Conservation (phyloP, 2,329 filamentous ascomycete species). For the Colletotrichum sp. region DNA sequence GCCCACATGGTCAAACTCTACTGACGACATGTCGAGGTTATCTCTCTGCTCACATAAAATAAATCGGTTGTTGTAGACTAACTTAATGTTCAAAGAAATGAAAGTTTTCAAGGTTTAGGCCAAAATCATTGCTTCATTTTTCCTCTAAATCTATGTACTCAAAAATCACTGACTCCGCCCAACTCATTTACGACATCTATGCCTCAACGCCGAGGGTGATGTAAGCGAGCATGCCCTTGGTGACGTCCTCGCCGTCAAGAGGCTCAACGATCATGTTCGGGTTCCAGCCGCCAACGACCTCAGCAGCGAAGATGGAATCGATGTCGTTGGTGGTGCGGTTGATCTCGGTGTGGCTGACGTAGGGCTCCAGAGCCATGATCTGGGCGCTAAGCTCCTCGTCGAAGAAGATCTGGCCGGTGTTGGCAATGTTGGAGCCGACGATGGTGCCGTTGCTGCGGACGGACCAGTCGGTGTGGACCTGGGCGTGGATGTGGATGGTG, state of each 20-base stretch:
- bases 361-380: conserved; percentile 55
- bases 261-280: conserved; percentile 12
- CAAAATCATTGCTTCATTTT: not conserved
- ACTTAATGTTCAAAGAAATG: not conserved
- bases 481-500: conserved; percentile 52
- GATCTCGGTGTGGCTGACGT: conserved; percentile 43
- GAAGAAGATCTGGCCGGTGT: conserved; percentile 14
- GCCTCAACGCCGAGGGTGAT: conserved; percentile 10
- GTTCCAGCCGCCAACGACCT: conserved; percentile 4
- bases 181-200: not conserved
- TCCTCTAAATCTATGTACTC: not conserved
- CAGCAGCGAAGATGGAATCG: conserved; percentile 3
- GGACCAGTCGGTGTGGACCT: conserved; percentile 42
- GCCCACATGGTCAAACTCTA: not conserved
- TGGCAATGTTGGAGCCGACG: conserved; percentile 34
- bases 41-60: not conserved
- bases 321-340: conserved; percentile 13
- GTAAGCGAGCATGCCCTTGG: conserved; percentile 13
- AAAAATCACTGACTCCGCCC: not conserved
- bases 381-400: conserved; percentile 3
- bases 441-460: conserved; percentile 17
- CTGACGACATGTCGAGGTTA: not conserved
- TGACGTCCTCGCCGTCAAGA: conserved; percentile 4
- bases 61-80: not conserved
- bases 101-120: not conserved